Percentiles rank a stretch among this genome's conserved stretches.
Evolutionary conservation across 345 rosid species (phyloP).

Genomic region (Eucalyptus polyanthemos): DNA sequence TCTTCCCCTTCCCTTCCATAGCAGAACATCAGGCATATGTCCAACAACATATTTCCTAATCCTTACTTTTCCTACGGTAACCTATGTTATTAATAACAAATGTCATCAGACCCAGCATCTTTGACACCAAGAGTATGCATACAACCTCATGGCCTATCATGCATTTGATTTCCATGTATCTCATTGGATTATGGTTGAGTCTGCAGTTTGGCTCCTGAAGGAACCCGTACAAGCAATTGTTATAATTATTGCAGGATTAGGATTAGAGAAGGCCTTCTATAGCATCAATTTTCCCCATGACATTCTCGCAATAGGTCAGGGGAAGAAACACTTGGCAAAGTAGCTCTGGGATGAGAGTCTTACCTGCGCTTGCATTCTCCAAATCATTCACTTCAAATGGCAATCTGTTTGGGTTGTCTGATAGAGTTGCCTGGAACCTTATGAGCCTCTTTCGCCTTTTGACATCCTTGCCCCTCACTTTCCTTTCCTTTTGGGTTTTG

Average conservation of each 20-base stretch:
- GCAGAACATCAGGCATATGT: not conserved
- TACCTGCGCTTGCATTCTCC: not conserved
- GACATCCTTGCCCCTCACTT: not conserved
- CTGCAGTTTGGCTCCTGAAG: not conserved
- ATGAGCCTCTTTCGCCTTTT: not conserved
- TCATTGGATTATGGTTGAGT: not conserved
- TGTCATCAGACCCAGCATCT: not conserved
- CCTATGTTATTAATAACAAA: not conserved
- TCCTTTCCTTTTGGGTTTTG: not conserved
- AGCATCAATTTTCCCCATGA: not conserved
- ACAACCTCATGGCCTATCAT: not conserved
- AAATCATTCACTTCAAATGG: not conserved
- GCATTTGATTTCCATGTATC: not conserved
- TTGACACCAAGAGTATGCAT: not conserved
- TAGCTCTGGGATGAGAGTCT: not conserved
- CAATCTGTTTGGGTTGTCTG: not conserved
- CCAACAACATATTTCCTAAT: not conserved
- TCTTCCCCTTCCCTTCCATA: not conserved
- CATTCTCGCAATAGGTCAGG: not conserved
- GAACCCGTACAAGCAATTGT: not conserved
- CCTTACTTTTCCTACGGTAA: not conserved
- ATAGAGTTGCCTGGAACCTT: not conserved
- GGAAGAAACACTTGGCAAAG: not conserved
- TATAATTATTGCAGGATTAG: not conserved
- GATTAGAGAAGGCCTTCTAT: not conserved